phyloP scores from a whole-genome alignment of 2,329 filamentous ascomycete species.

The Didymella segeticola region DNA sequence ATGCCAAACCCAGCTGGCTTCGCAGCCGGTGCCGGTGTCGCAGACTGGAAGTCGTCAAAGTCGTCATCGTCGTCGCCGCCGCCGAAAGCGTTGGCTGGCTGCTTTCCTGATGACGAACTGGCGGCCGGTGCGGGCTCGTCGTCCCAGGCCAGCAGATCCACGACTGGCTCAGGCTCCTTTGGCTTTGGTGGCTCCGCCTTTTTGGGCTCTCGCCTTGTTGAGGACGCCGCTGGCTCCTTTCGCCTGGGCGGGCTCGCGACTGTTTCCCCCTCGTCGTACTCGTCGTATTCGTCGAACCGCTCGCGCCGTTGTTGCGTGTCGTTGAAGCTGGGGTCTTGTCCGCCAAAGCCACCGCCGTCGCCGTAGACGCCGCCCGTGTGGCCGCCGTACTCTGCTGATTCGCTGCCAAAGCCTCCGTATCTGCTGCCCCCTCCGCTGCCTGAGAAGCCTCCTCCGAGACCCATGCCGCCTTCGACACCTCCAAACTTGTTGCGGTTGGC shows the following conservation, averaged over 20 bases:
- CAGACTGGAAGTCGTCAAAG: conserved; percentile 97
- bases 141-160: conserved; percentile 92
- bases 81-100: conserved; percentile 53
- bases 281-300: conserved; percentile 95
- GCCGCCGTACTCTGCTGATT: conserved; percentile 64
- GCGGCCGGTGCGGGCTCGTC: conserved; percentile 67
- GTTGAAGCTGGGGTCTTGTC: conserved; percentile 71
- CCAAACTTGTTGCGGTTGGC: conserved; percentile 93
- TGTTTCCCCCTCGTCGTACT: conserved; percentile 79
- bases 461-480: conserved; percentile 83
- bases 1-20: conserved; percentile 67
- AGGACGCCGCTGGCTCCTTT: conserved; percentile 53
- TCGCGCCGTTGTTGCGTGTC: conserved; percentile 70
- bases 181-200: conserved; percentile 74
- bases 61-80: conserved; percentile 90
- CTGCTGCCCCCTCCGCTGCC: conserved; percentile 60
- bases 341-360: conserved; percentile 93
- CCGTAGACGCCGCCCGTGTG: conserved; percentile 83
- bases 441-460: conserved; percentile 62
- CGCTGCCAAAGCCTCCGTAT: conserved; percentile 89
- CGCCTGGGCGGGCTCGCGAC: conserved; percentile 59
- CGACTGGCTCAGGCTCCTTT: conserved; percentile 75
- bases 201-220: conserved; percentile 58
- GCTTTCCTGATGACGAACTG: conserved; percentile 55
- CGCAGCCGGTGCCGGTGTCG: conserved; percentile 57